Conservation (phyloP, 176 grass and related monocot genomes). For the Hyparrhenia diplandra region DNA sequence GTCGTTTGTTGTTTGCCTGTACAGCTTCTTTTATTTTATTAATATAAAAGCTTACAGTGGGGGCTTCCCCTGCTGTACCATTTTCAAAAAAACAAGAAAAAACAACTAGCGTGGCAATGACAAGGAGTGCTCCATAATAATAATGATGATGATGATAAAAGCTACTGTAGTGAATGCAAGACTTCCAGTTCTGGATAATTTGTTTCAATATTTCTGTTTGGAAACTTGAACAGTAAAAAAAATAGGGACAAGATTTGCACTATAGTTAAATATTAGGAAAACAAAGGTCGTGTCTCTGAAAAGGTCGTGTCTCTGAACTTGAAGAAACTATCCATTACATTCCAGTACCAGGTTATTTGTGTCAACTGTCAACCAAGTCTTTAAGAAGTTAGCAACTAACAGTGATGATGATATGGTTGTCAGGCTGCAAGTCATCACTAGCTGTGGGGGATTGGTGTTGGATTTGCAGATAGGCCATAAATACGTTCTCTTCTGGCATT, state of each 20-base stretch:
- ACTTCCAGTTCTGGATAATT: not conserved
- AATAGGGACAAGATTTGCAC: not conserved
- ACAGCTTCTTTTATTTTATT: too few species aligned
- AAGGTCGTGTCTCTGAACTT: not conserved
- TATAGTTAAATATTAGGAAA: not conserved
- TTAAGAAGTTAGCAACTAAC: constrained; percentile 6
- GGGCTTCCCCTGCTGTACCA: too few species aligned
- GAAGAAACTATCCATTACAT: not conserved
- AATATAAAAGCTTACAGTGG: too few species aligned
- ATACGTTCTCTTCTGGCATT: not conserved
- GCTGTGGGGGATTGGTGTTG: not conserved
- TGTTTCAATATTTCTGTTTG: not conserved
- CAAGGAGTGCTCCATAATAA: not conserved
- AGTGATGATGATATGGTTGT: not conserved
- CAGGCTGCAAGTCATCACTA: not conserved
- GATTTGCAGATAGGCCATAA: not conserved
- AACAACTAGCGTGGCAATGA: not conserved
- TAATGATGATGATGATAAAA: not conserved
- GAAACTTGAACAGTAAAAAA: not conserved
- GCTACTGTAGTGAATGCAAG: constrained; percentile 4
- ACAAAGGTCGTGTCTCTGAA: too few species aligned
- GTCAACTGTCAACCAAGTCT: not conserved
- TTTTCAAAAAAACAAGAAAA: too few species aligned
- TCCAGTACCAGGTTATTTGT: not conserved
- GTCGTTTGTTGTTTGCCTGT: too few species aligned